phyloP scores from a whole-genome alignment of 768 basidiomycete species.

The Amanita molliuscula region DNA sequence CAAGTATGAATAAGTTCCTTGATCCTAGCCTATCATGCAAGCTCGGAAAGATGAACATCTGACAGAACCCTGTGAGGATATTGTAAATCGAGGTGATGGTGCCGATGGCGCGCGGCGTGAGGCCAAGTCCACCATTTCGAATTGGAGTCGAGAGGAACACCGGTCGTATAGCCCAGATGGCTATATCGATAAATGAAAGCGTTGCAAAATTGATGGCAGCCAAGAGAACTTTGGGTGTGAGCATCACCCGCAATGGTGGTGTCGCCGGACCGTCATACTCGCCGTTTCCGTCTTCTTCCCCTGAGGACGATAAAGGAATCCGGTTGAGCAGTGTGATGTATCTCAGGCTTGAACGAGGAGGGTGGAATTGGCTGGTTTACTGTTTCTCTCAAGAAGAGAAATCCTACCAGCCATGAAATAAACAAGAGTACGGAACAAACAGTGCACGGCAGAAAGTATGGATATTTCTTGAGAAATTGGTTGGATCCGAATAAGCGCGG shows the following conservation, averaged over 20 bases:
- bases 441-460: too few species aligned
- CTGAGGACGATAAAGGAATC: background rate
- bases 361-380: background rate
- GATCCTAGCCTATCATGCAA: constrained; percentile 24
- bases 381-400: too few species aligned
- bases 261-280: background rate
- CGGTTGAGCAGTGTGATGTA: background rate
- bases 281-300: background rate
- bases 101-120: constrained; percentile 47
- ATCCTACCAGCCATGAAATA: too few species aligned
- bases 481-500: constrained; percentile 27
- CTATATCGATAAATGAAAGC: constrained; percentile 39
- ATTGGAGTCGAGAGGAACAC: constrained; percentile 57
- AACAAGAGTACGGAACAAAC: too few species aligned
- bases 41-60: constrained; percentile 47
- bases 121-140: constrained; percentile 48
- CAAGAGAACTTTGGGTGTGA: constrained; percentile 31
- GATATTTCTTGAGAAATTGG: constrained; percentile 30
- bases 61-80: constrained; percentile 41
- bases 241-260: background rate
- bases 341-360: background rate
- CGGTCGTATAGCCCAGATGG: constrained; percentile 47
- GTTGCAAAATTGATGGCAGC: constrained; percentile 31
- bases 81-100: constrained; percentile 41
- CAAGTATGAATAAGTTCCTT: constrained; percentile 28